Evolutionary conservation across 768 basidiomycete species (phyloP), one percentile per base, ranked within the genome.

Genomic region (Macrocybe gigantea): DNA sequence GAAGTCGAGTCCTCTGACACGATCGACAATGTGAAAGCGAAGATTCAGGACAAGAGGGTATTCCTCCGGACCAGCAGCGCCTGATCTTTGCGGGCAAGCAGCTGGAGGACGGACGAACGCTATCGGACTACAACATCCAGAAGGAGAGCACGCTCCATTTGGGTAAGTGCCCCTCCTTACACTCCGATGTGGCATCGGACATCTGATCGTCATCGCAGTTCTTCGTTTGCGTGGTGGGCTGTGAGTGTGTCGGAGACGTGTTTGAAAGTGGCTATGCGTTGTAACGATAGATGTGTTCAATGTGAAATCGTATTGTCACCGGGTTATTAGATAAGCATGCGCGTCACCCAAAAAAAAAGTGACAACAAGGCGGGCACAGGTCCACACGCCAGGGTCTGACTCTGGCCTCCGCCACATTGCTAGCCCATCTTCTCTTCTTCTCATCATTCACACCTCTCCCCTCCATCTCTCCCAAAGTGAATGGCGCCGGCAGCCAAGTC

Each of bases 41-140:
- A 85, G 71, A 86, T 86, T 49, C 84, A 86, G 65, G 84, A 86
- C 67, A 86, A 86, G 84, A 87, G 53, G 85, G 85, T 37, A 87
- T 88, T 42, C 85, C 83, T 11, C 85, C 85, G 13, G 85, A 85
- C 55, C 85, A 85, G 58, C 85, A 88, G 57, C 78, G 85, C 33
- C 70, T 87, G 12, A 88, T 88, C 59, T 87, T 86, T 50, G 85
- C 85, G 44, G 85, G 85, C 5, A 88, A 88, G 70, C 85, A 88
- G 60, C 70, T 87, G 37, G 85, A 88, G 59, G 85, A 88, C 49
- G 85, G 85, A 9, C 79, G 85, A 38, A 88, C 85, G 7, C 75
- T 86, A 13, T 84, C 83, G 31, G 85, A 88, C 57, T 87, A 85
- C 62, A 85, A 84, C 58, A 85, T 85, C 41, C 83, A 84, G 70